phyloP scores from a whole-genome alignment of 306 rosid species.

The Leucaena leucocephala region DNA sequence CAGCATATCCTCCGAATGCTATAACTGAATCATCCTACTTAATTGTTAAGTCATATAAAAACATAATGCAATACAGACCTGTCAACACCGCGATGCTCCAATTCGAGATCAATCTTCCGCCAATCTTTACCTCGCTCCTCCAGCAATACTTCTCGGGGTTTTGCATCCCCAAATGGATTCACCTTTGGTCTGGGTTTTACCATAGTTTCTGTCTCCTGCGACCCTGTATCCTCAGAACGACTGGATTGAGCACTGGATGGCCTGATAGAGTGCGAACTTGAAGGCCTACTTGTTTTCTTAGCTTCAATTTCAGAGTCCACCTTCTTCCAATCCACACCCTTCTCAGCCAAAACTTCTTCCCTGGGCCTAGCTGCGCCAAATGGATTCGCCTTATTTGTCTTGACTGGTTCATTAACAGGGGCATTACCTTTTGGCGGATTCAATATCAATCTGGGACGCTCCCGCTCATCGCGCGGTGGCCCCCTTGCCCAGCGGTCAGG shows the following conservation, averaged over 20 bases:
- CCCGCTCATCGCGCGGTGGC: conserved; percentile 53
- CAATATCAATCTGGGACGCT: conserved; percentile 77
- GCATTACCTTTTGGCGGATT: conserved; percentile 64
- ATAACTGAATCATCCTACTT: neutral
- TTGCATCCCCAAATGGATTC: conserved; percentile 96
- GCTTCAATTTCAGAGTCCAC: conserved; percentile 79
- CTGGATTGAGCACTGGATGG: conserved; percentile 93
- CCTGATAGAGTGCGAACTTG: conserved; percentile 87
- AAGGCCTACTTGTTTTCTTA: conserved; percentile 79
- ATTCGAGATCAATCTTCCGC: conserved; percentile 87
- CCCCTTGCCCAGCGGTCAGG: conserved; percentile 81
- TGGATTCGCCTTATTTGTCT: conserved; percentile 71
- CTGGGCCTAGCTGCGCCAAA: conserved; percentile 93
- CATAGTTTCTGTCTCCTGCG: conserved; percentile 60
- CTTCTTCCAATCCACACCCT: conserved; percentile 95
- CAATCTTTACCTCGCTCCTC: conserved; percentile 87
- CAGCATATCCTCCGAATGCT: neutral
- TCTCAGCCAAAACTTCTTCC: conserved; percentile 90
- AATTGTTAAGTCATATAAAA: neutral
- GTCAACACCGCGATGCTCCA: conserved; percentile 80
- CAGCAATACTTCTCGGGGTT: conserved; percentile 91
- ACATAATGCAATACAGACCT: conserved; percentile 55
- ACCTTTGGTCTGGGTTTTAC: conserved; percentile 71
- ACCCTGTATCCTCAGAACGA: conserved; percentile 74
- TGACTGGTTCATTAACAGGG: conserved; percentile 49